Conservation (phyloP, 371 early-diverging fungal genomes). For the Parasitella parasitica region DNA sequence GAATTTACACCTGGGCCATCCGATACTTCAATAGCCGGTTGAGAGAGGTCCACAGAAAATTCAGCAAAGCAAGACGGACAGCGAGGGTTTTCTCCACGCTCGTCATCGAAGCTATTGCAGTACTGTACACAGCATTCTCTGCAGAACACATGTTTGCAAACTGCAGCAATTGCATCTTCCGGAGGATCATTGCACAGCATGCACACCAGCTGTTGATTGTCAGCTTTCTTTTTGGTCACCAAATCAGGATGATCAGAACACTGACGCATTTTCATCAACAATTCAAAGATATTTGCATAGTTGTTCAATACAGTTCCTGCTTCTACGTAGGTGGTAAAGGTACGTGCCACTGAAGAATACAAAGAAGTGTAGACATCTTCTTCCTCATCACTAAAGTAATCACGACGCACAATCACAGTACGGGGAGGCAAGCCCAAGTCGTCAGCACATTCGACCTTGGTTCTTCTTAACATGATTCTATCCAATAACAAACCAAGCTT, state of each 20-base stretch:
- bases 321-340: slow-evolving; percentile 85
- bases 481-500: slow-evolving; percentile 83
- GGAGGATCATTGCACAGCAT: slow-evolving; percentile 84
- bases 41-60: slow-evolving; percentile 82
- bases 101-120: slow-evolving; percentile 36
- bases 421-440: slow-evolving; percentile 94
- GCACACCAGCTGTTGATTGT: slow-evolving; percentile 72
- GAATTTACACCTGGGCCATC: slow-evolving; percentile 22
- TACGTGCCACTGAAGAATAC: slow-evolving; percentile 75
- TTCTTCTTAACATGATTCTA: slow-evolving; percentile 91
- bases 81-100: slow-evolving; percentile 44
- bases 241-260: slow-evolving; percentile 91
- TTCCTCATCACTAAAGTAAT: slow-evolving; percentile 89
- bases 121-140: slow-evolving; percentile 58
- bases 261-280: slow-evolving; percentile 72
- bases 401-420: slow-evolving; percentile 75
- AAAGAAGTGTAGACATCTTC: slow-evolving; percentile 90
- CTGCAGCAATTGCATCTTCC: slow-evolving; percentile 83
- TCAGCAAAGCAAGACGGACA: slow-evolving; percentile 88
- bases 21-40: slow-evolving; percentile 52
- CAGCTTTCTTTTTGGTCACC: slow-evolving; percentile 57
- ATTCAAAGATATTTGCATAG: slow-evolving; percentile 91
- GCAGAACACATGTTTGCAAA: slow-evolving; percentile 93
- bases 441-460: slow-evolving; percentile 88
- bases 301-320: slow-evolving; percentile 90